Evolutionary conservation across 306 rosid genomes (phyloP).

Genomic region (Purshia tridentata): DNA sequence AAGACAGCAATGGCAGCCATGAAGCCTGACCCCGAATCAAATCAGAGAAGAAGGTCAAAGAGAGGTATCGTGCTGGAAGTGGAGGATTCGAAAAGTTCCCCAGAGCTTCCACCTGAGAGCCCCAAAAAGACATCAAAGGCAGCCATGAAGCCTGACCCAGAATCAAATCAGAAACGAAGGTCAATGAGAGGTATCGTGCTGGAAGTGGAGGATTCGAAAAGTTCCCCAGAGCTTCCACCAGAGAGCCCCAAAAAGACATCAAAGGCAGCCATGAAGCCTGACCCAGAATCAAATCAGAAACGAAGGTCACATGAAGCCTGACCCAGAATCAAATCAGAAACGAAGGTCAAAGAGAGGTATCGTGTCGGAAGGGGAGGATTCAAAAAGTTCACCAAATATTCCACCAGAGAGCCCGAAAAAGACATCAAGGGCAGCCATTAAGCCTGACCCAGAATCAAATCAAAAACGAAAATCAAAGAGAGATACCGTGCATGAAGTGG

Average conservation of each 20-base stretch:
- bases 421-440: slow-evolving; percentile 17
- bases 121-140: slow-evolving; percentile 19
- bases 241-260: slow-evolving; percentile 7
- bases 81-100: neutral
- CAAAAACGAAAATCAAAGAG: slow-evolving; percentile 17
- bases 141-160: slow-evolving; percentile 5
- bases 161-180: slow-evolving; percentile 16
- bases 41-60: slow-evolving; percentile 13
- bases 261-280: slow-evolving; percentile 11
- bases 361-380: neutral
- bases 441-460: slow-evolving; percentile 14
- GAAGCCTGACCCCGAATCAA: slow-evolving; percentile 17
- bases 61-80: neutral
- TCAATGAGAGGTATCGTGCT: neutral
- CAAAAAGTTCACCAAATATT: slow-evolving; percentile 15
- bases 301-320: slow-evolving; percentile 7
- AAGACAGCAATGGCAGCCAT: slow-evolving; percentile 15
- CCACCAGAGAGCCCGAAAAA: neutral
- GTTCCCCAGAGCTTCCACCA: slow-evolving; percentile 14
- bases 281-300: slow-evolving; percentile 18
- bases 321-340: slow-evolving; percentile 15
- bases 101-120: neutral
- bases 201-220: neutral
- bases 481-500: slow-evolving; percentile 17
- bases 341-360: slow-evolving; percentile 14